Percentiles rank a stretch among this genome's conserved stretches.
Evolutionary conservation across 495 filamentous ascomycete species (phyloP).

Genomic region (Wilcoxina mikolae): DNA sequence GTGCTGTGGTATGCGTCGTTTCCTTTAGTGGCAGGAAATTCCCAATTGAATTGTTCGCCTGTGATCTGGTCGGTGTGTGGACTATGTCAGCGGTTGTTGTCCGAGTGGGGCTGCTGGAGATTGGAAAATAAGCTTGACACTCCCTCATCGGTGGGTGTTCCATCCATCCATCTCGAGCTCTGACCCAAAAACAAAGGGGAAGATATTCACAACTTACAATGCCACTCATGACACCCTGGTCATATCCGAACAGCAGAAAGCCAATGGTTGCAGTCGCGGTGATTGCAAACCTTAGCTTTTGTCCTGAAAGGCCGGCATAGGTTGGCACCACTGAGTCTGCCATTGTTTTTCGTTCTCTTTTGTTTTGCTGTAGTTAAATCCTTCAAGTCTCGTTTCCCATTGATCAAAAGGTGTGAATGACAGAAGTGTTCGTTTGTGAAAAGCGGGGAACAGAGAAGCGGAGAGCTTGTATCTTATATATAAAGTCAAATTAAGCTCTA

Average conservation of each 20-base stretch:
- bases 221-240: conserved; percentile 40
- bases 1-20: conserved; percentile 33
- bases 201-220: conserved; percentile 24
- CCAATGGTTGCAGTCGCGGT: conserved; percentile 53
- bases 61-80: conserved; percentile 31
- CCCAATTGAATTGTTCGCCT: conserved; percentile 41
- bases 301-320: conserved; percentile 48
- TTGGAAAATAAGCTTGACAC: background rate
- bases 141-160: background rate
- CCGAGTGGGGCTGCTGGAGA: background rate
- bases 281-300: conserved; percentile 42
- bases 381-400: too few relatives aligned
- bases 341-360: background rate
- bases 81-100: background rate
- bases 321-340: background rate
- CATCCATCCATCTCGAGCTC: background rate
- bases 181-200: background rate
- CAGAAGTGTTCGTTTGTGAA: too few relatives aligned
- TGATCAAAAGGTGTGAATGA: too few relatives aligned
- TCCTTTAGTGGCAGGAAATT: conserved; percentile 39
- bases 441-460: too few relatives aligned
- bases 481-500: too few relatives aligned
- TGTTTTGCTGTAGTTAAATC: too few relatives aligned
- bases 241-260: conserved; percentile 50
- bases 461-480: too few relatives aligned